Conservation (phyloP, 1,139 yeast genomes). For the Saccharomyces pastorianus region DNA sequence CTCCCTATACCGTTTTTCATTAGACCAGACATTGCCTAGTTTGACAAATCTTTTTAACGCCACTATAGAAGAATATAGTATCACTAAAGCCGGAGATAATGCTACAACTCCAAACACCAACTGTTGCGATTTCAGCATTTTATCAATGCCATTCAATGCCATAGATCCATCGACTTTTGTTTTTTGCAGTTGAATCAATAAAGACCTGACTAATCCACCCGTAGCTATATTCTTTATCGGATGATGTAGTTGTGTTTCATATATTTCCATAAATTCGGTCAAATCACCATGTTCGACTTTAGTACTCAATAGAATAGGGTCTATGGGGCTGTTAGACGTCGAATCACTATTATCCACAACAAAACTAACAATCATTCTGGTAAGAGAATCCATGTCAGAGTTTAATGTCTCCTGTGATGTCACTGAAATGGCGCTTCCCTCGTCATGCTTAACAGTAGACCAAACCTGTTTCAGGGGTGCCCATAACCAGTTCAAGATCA, state of each 20-base stretch:
- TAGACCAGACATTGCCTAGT: slow-evolving; percentile 25
- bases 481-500: slow-evolving; percentile 74
- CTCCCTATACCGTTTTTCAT: slow-evolving; percentile 12
- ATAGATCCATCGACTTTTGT: slow-evolving; percentile 91
- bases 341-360: slow-evolving; percentile 37
- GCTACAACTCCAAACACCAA: slow-evolving; percentile 87
- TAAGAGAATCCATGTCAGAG: slow-evolving; percentile 72
- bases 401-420: slow-evolving; percentile 71
- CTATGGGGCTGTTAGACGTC: slow-evolving; percentile 8
- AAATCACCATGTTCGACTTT: slow-evolving; percentile 62
- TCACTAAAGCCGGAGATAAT: slow-evolving; percentile 67
- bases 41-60: slow-evolving; percentile 14
- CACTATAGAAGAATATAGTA: slow-evolving; percentile 27
- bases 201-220: slow-evolving; percentile 68
- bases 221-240: slow-evolving; percentile 57
- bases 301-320: slow-evolving; percentile 27
- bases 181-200: slow-evolving; percentile 85
- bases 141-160: slow-evolving; percentile 86
- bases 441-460: slow-evolving; percentile 73
- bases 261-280: slow-evolving; percentile 68
- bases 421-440: slow-evolving; percentile 60
- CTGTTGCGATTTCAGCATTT: slow-evolving; percentile 81
- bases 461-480: slow-evolving; percentile 70
- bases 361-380: slow-evolving; percentile 80
- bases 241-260: slow-evolving; percentile 64